Base-by-base conservation (phyloP, 768 basidiomycete genomes). In the Pleurotus pulmonarius region DNA sequence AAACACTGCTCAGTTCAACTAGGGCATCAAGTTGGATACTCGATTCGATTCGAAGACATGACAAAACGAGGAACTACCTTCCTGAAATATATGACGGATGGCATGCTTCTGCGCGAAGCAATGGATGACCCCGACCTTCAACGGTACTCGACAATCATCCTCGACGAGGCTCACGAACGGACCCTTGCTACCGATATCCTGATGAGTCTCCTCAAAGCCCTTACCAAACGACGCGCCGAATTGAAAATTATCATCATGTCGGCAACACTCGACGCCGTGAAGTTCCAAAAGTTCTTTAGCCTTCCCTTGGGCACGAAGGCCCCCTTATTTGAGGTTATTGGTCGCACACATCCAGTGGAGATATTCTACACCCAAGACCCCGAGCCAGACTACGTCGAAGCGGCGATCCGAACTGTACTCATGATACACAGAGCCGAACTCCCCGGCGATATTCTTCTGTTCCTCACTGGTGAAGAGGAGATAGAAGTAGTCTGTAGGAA, bases 31-130 rank as follows among this genome's bases (percentile, higher is more conserved):
- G 41, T 43, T 12, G 41, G 41, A 4, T 43, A 43, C 41, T 43
- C 41, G 90, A 97, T 97, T 65, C 92, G 96, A 69, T 98, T 98
- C 70, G 95, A 98, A 70, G 96, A 98, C 67, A 88, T 93, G 90
- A 88, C 95, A 44, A 81, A 91, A 61, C 75, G 83, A 0, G 88
- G 90, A 0, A 89, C 87, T 26, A 98, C 96, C 0, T 96, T 98
- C 72, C 78, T 98, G 59, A 97, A 96, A 69, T 98, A 98, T 75
- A 96, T 98, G 94, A 98, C 96, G 15, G 96, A 98, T 63, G 96
- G 95, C 82, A 97, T 97, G 94, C 85, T 92, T 56, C 83, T 95
- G n/a, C 86, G 94, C n/a, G 94, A 96, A 75, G 94, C 93, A 4
- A 98, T 97, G 94, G 91, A 94, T 71, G 95, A 98, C 71, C 89